Evolutionary conservation across 2,329 filamentous ascomycete species (phyloP), one percentile per base, ranked within the genome.

Genomic region (Cytospora paraplurivora): DNA sequence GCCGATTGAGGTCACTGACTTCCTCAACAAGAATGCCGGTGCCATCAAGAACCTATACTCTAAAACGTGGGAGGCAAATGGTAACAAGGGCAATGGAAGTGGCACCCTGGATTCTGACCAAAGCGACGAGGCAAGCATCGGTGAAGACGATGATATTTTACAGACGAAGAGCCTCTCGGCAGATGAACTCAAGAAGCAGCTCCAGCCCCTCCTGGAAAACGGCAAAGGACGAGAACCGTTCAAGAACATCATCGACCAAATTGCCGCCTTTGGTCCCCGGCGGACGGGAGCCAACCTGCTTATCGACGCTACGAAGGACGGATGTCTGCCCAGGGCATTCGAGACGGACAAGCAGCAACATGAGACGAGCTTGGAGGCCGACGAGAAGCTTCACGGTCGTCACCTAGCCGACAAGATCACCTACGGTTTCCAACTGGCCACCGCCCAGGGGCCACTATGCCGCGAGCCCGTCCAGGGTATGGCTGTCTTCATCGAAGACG

Each of bases 381-480:
- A 80, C 55, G 82, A 85, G 62, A 76, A 77, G 56, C 77, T 90
- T 50, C 78, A 82, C 61, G 81, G 88, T 4, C 82, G 82, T 56
- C 89, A 95, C 71, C 88, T 98, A 68, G 87, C 88, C 63, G 94
- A 98, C 79, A 98, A 96, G 74, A 91, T 98, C 67, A 82, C 87
- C 10, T 93, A 99, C 74, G 93, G 92, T 55, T 99, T 99, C 82
- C 95, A 99, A 75, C 88, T 98, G 17, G 90, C 92, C 47, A 96
- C 89, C 0, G 85, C 88, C 27, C 92, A 96, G 76, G 95, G 95
- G 0, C 93, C 95, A 0, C 84, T 98, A 57, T 98, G 95, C 76
- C 85, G 92, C 70, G 95, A 99, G 74, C 94, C 95, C 0, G 88
- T 97, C 55, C 94, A 97, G 78, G 95, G 95, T 56, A 85, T 97